Evolutionary conservation across 306 rosid genomes (phyloP), one percentile per base, ranked within the genome.

Genomic region (Inga leiocalycina): DNA sequence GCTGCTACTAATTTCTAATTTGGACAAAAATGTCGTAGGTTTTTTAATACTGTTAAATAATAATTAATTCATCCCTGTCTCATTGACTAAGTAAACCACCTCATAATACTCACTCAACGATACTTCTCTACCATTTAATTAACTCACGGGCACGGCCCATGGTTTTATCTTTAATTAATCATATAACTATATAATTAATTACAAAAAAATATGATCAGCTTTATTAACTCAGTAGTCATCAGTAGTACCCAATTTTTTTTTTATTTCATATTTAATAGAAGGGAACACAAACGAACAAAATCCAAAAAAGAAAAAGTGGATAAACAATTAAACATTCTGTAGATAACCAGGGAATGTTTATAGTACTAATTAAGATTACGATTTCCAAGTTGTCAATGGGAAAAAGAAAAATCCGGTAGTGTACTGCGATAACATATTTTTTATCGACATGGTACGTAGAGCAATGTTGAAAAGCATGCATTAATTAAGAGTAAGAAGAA

Each of bases 61-160:
- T 65, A 22, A 62, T 62, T 62, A 62, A 15, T 67, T 19, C 72
- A 27, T 13, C 9, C 35, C 70, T 30, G 4, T 52, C 39, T 13
- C 17, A 57, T 12, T 77, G 68, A 45, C 70, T 30, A 12, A 30
- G 46, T 10, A 19, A 35, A 46, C 32, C 24, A 46, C 66, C 74
- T 73, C 79, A 35, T 46, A 80, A 32, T 68, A 80, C 46, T 51
- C 34, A 59, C 52, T 69, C 16, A 37, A 37, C 24, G 12, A 35
- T 37, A 7, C 46, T 35, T 17, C 73, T 68, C 27, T 14, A 19
- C 22, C 37, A 35, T 68, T 35, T 35, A 68, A 39, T 48, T 17
- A 8, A 17, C 11, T 69, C n/a, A n/a, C n/a, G n/a, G n/a, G n/a
- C 49, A 9, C 16, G 8, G 7, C 15, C 49, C 14, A 69, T 39